A percentile compares a stretch with the other conserved stretches of the same genome.
These are phyloP conservation scores for Kernera saxatilis DNA, from an alignment of 345 rosid genomes.

Conservation along the genomic window DNA sequence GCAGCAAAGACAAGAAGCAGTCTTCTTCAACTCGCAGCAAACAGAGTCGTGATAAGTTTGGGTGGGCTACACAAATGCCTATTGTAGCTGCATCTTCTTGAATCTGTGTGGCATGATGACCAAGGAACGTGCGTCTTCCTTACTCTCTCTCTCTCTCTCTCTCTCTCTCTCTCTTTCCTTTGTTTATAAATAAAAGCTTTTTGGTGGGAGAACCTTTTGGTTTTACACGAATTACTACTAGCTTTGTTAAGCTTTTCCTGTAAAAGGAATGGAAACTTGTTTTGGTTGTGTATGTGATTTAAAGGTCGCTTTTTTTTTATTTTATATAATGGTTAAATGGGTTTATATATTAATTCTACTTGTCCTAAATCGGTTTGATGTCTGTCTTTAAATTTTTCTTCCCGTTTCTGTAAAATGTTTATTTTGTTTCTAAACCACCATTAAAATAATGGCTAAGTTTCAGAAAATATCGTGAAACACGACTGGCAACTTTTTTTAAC, in stretches of 20 bases:
- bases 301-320: not conserved
- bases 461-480: too few relatives aligned
- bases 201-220: not conserved
- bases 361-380: too few relatives aligned
- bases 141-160: not conserved
- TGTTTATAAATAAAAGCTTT: slow-evolving; percentile 16
- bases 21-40: slow-evolving; percentile 33
- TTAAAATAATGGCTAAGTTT: too few relatives aligned
- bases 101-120: slow-evolving; percentile 3
- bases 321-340: too few relatives aligned
- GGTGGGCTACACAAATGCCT: slow-evolving; percentile 36
- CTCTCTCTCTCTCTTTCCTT: not conserved
- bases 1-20: slow-evolving; percentile 58
- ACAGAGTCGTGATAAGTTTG: slow-evolving; percentile 28
- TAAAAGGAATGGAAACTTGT: not conserved
- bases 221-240: not conserved
- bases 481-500: too few relatives aligned
- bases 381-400: too few relatives aligned
- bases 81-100: slow-evolving; percentile 56
- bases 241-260: not conserved
- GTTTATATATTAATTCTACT: too few relatives aligned
- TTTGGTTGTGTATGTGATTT: not conserved
- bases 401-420: too few relatives aligned
- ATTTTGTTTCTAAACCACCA: too few relatives aligned
- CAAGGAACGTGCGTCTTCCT: not conserved